Percentiles rank a stretch among this genome's conserved stretches.
phyloP scores from a whole-genome alignment of 345 rosid species.

The Salix purpurea region DNA sequence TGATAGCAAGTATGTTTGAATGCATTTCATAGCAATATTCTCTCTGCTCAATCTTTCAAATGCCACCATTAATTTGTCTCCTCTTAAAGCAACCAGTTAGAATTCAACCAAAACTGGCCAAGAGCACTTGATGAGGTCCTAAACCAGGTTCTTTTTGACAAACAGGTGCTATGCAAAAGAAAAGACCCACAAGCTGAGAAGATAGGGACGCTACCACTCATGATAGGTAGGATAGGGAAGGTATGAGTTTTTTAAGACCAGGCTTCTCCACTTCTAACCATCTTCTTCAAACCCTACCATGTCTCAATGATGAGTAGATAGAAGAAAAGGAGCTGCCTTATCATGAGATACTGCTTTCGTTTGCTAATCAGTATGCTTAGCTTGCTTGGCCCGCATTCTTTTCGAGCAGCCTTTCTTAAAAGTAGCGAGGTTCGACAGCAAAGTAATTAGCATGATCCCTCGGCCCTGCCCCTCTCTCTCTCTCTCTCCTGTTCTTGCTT shows the following conservation, averaged over 20 bases:
- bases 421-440: background rate
- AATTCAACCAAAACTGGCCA: background rate
- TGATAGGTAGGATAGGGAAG: background rate
- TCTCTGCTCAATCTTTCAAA: background rate
- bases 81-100: background rate
- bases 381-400: conserved; percentile 10
- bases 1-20: background rate
- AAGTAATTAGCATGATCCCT: background rate
- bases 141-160: conserved; percentile 3
- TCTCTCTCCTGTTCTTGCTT: background rate
- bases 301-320: conserved; percentile 9
- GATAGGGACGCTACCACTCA: background rate
- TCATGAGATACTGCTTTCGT: background rate
- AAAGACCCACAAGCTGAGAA: background rate
- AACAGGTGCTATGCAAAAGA: background rate
- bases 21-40: background rate
- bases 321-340: background rate
- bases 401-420: background rate
- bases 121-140: background rate
- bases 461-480: background rate
- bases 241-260: background rate
- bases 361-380: background rate
- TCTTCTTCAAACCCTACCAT: conserved; percentile 6
- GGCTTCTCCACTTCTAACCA: conserved; percentile 6
- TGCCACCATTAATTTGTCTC: background rate